A percentile compares a stretch with the other conserved stretches of the same genome.
phyloP scores from a whole-genome alignment of 257 asterid genomes.

The Solanum okadae region DNA sequence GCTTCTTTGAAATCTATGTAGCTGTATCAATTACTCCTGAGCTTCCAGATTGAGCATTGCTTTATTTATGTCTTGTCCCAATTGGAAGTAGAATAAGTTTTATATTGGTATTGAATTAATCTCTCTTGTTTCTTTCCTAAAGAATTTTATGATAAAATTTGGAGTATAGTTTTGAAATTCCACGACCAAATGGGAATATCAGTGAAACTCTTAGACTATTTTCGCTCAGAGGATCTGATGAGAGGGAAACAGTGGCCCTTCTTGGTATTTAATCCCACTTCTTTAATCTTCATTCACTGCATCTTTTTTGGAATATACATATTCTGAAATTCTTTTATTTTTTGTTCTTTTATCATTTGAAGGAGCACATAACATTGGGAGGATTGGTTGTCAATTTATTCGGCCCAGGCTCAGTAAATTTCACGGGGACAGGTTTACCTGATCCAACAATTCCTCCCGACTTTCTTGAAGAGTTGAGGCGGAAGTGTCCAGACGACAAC shows the following conservation, averaged over 20 bases:
- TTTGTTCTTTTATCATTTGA: neutral
- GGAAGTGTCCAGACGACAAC: neutral
- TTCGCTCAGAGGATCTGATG: slow-evolving; percentile 11
- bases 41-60: neutral
- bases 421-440: neutral
- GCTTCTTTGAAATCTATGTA: neutral
- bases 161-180: neutral
- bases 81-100: neutral
- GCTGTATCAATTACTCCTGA: neutral
- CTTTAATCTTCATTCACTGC: neutral
- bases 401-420: slow-evolving; percentile 7
- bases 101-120: neutral
- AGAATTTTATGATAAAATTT: neutral
- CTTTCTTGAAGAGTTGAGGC: slow-evolving; percentile 4
- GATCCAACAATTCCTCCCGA: slow-evolving; percentile 1
- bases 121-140: neutral
- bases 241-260: slow-evolving; percentile 18
- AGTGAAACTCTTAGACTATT: slow-evolving; percentile 11
- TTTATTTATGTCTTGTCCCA: neutral
- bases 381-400: slow-evolving; percentile 13
- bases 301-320: neutral
- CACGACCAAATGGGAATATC: slow-evolving; percentile 13
- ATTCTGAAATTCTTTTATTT: neutral
- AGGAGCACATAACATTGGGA: slow-evolving; percentile 22
- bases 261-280: slow-evolving; percentile 10